Base-by-base conservation (phyloP, 1,139 yeast genomes). In the Meyerozyma elateridarum region DNA sequence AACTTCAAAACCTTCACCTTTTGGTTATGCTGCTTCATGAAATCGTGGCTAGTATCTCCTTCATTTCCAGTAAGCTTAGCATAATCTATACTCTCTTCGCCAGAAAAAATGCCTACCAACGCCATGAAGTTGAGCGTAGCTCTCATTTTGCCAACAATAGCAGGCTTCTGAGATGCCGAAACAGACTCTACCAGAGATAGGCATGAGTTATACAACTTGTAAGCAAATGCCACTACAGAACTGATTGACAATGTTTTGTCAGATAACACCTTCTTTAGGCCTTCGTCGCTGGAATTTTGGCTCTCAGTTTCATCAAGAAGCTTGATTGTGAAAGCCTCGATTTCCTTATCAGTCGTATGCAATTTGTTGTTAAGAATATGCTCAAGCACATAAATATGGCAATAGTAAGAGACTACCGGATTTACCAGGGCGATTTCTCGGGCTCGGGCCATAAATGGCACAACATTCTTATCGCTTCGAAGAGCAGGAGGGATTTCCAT, bases 251-350 rank as follows among this genome's bases (percentile, higher is more conserved):
- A 59, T 11, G 68, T 71, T 41, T 74, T 76, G 43, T 81, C 85
- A 20, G 56, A 59, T 30, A 85, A 60, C 5, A 82, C 68, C 15
- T 61, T 64, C 13, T 39, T 44, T 13, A 64, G 39, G 1, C 49
- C 41, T 34, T 61, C 67, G 20, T 69, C 70, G 4, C 59, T 63
- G 22, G 47, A 36, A 6, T 49, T 54, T 48, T 76, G 79, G 2
- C 50, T 36, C 48, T 85, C 95, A 20, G 87, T 73, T 4, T 73
- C 73, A 48, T 79, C 89, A 37, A 85, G 59, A 35, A 85, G 58
- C 5, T 49, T 46, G 31, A 79, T 62, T 0, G 87, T 82, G 48
- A 75, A 80, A 2, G 43, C 46, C 21, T 83, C 85, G 13, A 73
- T 72, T 4, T 67, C 75, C 9, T 65, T 59, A 36, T 74, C 70